These are phyloP conservation scores for Cubamyces lactineus DNA, from an alignment of 768 basidiomycete genomes.

Conservation along the genomic window DNA sequence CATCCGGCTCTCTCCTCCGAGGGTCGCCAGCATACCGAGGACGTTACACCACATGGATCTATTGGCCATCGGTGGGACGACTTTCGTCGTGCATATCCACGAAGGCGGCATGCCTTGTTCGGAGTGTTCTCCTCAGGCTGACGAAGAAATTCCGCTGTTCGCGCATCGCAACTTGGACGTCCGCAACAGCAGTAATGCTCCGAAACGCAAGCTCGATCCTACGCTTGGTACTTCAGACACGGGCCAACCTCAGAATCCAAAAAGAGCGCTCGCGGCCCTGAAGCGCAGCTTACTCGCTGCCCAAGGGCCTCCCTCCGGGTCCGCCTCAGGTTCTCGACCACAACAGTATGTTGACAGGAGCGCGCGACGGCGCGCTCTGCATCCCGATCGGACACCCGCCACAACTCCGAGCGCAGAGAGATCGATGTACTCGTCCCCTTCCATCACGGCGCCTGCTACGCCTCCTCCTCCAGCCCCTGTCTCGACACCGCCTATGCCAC, in stretches of 20 bases:
- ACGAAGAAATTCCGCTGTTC: constrained; percentile 66
- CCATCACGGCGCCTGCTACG: constrained; percentile 16
- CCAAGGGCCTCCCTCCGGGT: constrained; percentile 34
- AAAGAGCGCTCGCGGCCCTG: constrained; percentile 66
- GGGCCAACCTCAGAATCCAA: constrained; percentile 49
- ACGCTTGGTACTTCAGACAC: background rate
- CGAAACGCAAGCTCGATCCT: constrained; percentile 32
- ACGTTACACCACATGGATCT: constrained; percentile 64
- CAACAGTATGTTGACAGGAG: constrained; percentile 67
- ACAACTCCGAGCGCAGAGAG: constrained; percentile 27
- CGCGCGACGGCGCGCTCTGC: constrained; percentile 65
- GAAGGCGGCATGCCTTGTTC: constrained; percentile 60
- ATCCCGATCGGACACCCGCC: constrained; percentile 54
- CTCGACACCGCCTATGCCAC: constrained; percentile 50
- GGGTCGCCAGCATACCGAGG: constrained; percentile 70
- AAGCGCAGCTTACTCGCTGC: constrained; percentile 65
- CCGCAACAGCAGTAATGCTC: constrained; percentile 17
- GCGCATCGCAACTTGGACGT: constrained; percentile 30
- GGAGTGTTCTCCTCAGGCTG: constrained; percentile 55
- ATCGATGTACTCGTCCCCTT: constrained; percentile 17
- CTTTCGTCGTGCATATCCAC: constrained; percentile 74
- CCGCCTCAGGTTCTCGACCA: background rate
- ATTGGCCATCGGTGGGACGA: constrained; percentile 70
- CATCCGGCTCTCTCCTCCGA: constrained; percentile 62
- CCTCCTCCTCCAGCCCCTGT: constrained; percentile 32